Percentiles rank a stretch among this genome's conserved stretches.
Evolutionary conservation across 441 rosid species (phyloP).

Genomic region (Flueggea neowawraea): DNA sequence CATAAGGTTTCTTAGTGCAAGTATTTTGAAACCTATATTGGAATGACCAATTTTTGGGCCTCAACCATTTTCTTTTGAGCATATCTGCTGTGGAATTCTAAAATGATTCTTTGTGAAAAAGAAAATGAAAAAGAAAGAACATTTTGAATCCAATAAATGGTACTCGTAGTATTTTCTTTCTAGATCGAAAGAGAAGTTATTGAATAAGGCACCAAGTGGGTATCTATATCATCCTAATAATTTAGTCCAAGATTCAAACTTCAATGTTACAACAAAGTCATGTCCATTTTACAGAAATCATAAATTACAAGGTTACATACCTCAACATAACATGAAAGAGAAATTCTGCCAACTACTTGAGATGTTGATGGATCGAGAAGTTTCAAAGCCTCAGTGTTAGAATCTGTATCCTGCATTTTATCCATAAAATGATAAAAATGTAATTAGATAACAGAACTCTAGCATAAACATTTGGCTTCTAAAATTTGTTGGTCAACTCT

Average conservation of each 20-base stretch:
- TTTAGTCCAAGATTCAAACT: not conserved
- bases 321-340: slow-evolving; percentile 82
- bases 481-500: no score
- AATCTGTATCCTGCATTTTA: slow-evolving; percentile 55
- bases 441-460: not conserved
- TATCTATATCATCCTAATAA: not conserved
- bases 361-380: slow-evolving; percentile 74
- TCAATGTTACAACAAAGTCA: not conserved
- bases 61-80: no score
- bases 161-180: no score
- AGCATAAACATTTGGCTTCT: no score
- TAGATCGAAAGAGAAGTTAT: not conserved
- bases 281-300: slow-evolving; percentile 2
- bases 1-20: no score
- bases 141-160: no score
- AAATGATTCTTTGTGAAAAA: no score
- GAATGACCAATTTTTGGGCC: no score
- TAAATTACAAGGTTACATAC: slow-evolving; percentile 30
- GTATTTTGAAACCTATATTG: no score
- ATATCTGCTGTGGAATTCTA: no score
- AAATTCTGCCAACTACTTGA: slow-evolving; percentile 59
- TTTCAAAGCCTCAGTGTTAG: slow-evolving; percentile 43
- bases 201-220: not conserved
- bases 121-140: no score
- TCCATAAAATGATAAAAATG: not conserved